These are phyloP conservation scores for Diaporthe destruens DNA, from an alignment of 2,329 filamentous ascomycete genomes.

Conservation along the genomic window DNA sequence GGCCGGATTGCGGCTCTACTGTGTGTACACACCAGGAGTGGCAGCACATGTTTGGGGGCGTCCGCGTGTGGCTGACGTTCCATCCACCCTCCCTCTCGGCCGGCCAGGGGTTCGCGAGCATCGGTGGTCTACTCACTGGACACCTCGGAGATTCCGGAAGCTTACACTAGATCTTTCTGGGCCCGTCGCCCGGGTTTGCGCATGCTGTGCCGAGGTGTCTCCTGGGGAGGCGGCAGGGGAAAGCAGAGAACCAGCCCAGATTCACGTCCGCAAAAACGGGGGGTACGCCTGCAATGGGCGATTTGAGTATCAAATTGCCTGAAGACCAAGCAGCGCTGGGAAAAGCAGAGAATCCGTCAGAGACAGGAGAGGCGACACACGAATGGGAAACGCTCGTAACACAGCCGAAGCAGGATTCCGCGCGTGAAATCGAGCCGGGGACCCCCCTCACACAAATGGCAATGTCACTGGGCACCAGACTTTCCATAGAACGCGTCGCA, in stretches of 20 bases:
- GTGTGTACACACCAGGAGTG: background rate
- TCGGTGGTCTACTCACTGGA: background rate
- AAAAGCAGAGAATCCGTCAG: constrained; percentile 12
- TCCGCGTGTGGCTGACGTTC: constrained; percentile 21
- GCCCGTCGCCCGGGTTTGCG: constrained; percentile 1
- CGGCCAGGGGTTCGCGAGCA: constrained; percentile 19
- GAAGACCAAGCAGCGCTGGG: too few species aligned
- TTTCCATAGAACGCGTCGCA: background rate
- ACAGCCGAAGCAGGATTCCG: too few species aligned
- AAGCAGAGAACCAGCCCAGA: background rate
- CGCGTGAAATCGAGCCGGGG: too few species aligned
- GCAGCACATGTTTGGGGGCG: background rate
- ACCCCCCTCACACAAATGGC: too few species aligned
- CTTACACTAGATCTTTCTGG: constrained; percentile 5
- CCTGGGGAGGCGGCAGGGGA: background rate
- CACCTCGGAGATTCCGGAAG: constrained; percentile 11
- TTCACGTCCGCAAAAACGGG: too few species aligned
- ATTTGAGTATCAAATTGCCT: too few species aligned
- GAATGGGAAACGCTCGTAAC: too few species aligned
- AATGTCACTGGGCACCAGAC: too few species aligned
- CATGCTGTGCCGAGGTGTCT: constrained; percentile 1
- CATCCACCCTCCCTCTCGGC: constrained; percentile 25
- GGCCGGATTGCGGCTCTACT: constrained; percentile 13
- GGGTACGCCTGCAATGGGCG: too few species aligned
- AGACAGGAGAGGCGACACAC: background rate